Evolutionary conservation across 2,329 filamentous ascomycete genomes (phyloP).

Genomic region (Colletotrichum orbiculare): DNA sequence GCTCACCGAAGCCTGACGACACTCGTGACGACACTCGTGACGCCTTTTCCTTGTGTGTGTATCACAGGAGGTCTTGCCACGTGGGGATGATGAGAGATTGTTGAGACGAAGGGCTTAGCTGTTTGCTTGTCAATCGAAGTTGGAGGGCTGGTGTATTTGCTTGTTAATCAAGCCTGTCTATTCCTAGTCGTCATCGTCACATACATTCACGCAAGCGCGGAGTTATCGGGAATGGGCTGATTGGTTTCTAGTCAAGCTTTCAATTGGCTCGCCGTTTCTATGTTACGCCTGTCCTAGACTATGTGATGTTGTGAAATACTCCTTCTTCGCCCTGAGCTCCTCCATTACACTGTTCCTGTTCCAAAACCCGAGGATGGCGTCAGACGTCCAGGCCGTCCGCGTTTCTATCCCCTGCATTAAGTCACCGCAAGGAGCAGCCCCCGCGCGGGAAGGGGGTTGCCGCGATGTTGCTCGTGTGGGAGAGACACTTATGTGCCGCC

Average conservation of each 20-base stretch:
- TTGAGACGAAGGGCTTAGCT: no score
- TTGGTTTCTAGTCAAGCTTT: background rate
- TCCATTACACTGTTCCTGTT: slow-evolving; percentile 14
- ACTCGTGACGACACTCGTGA: no score
- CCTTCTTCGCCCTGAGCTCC: background rate
- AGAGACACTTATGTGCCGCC: slow-evolving; percentile 39
- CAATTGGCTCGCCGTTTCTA: slow-evolving; percentile 21
- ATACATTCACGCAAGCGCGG: no score
- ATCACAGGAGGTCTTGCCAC: no score
- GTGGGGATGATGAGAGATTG: no score
- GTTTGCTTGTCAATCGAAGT: no score
- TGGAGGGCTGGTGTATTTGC: no score
- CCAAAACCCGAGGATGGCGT: slow-evolving; percentile 4
- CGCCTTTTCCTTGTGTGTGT: no score
- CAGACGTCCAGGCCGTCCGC: slow-evolving; percentile 25
- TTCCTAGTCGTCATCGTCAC: no score
- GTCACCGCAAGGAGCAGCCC: slow-evolving; percentile 1
- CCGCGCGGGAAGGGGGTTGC: slow-evolving; percentile 22
- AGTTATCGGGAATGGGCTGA: background rate
- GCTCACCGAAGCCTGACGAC: no score
- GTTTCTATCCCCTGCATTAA: slow-evolving; percentile 25
- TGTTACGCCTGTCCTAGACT: slow-evolving; percentile 21
- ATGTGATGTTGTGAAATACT: slow-evolving; percentile 5
- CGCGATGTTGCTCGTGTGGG: background rate
- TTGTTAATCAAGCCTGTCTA: no score